Evolutionary conservation across 176 grass and related monocot species (phyloP).

Genomic region (Oryza coarctata): DNA sequence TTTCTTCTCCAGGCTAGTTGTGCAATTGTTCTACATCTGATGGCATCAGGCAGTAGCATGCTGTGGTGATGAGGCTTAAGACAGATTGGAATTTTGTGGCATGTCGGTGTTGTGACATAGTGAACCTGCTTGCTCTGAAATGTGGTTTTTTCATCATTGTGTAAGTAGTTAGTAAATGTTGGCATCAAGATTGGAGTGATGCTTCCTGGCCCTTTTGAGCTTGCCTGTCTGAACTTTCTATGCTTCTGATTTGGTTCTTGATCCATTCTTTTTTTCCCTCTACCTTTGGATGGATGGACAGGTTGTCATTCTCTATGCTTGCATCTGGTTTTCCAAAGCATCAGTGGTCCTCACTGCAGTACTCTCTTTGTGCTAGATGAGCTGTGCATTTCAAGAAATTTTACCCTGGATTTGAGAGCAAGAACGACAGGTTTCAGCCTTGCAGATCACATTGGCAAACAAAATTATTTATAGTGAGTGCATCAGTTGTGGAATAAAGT

Average conservation of each 20-base stretch:
- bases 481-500: neutral
- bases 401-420: neutral
- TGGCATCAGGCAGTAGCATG: neutral
- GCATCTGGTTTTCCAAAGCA: neutral
- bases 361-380: neutral
- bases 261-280: neutral
- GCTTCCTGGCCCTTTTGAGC: slow-evolving; percentile 11
- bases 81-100: slow-evolving; percentile 15
- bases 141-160: slow-evolving; percentile 9
- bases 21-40: slow-evolving; percentile 28
- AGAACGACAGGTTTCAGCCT: neutral
- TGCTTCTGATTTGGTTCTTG: neutral
- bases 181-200: slow-evolving; percentile 28
- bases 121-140: slow-evolving; percentile 13
- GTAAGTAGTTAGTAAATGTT: slow-evolving; percentile 2
- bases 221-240: slow-evolving; percentile 3
- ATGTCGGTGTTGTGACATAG: slow-evolving; percentile 26
- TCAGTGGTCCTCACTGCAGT: neutral
- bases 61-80: slow-evolving; percentile 1
- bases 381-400: neutral
- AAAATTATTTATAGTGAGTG: neutral
- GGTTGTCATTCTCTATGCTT: neutral
- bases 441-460: neutral
- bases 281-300: slow-evolving; percentile 6
- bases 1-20: slow-evolving; percentile 13